Base-by-base conservation (phyloP, 1,284 basidiomycete genomes). In the Lignosus rhinocerotis region DNA sequence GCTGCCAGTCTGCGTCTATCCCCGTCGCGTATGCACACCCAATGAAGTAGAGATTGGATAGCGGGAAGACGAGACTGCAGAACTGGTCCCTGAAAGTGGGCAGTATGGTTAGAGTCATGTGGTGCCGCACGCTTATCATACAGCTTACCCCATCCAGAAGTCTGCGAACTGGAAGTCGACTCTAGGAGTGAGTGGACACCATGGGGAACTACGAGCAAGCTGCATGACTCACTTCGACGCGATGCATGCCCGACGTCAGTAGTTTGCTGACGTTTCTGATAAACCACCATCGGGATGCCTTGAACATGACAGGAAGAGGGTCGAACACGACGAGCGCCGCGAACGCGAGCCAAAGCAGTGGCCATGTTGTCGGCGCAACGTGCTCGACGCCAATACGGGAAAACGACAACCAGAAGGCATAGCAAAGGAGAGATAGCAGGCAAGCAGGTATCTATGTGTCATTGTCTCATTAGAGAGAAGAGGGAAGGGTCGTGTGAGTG, bases 381-480 rank as follows among this genome's bases (percentile, higher is more conserved):
- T 69, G 70, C 0, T 80, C 71, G 3, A 75, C 68, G 1, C 86
- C 88, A 14, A 90, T 77, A 6, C 80, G 80, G 47, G 83, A 73
- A 70, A 96, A 94, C 2, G 93, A 91, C 45, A 97, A 78, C 86
- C 88, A 95, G 71, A 96, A 94, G 43, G 89, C 87, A 67, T 89
- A 90, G 56, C 82, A 85, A 1, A 98, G 81, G 0, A 89, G 81
- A n/a, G 86, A 76, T 46, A 96, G 79, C 17, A 96, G 73, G 60
- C 95, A 79, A 12, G 88, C 80, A 0, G 96, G 95, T 17, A 93
- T 82, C 90, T 96, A 21, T n/a, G 38, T 39, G 44, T 6, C 7
- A 45, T 41, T 8, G 31, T 30, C 46, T 58, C 31, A 7, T 31
- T 25, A 12, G 57, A n/a, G 17, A 19, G 9, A 17, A n/a, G 2